Conservation (phyloP, 192 early-diverging fungal genomes). For the Backusella tuberculispora region DNA sequence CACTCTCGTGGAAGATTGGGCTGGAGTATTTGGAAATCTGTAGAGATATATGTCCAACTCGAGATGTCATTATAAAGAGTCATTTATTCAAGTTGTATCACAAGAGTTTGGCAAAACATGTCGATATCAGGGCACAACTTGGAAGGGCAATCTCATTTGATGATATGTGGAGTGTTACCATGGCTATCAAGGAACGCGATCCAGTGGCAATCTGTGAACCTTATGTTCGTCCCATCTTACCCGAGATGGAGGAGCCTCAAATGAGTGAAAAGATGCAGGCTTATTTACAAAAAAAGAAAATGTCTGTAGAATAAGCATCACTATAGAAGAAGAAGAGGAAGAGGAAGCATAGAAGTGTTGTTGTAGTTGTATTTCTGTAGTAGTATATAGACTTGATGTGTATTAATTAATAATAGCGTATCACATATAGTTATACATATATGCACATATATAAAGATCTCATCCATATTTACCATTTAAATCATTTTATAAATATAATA, state of each 20-base stretch:
- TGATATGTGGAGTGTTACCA: constrained; percentile 59
- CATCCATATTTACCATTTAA: no score
- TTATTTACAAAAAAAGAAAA: background rate
- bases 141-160: constrained; percentile 62
- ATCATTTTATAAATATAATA: no score
- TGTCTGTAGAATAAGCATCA: background rate
- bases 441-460: no score
- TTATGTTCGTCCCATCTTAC: constrained; percentile 14
- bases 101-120: constrained; percentile 72
- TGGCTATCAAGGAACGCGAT: constrained; percentile 55
- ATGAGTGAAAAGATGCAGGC: constrained; percentile 14
- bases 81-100: constrained; percentile 95
- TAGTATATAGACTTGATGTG: no score
- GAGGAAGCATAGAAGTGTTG: background rate
- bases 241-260: background rate
- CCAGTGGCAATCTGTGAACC: background rate
- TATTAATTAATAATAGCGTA: no score
- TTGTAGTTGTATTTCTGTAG: no score
- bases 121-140: constrained; percentile 78
- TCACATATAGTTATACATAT: no score
- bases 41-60: constrained; percentile 58
- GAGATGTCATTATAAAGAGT: constrained; percentile 70
- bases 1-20: constrained; percentile 77
- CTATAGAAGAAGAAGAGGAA: background rate
- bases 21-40: constrained; percentile 92